Base-by-base conservation (phyloP, 2,329 filamentous ascomycete genomes). In the Cladosporium sp. region DNA sequence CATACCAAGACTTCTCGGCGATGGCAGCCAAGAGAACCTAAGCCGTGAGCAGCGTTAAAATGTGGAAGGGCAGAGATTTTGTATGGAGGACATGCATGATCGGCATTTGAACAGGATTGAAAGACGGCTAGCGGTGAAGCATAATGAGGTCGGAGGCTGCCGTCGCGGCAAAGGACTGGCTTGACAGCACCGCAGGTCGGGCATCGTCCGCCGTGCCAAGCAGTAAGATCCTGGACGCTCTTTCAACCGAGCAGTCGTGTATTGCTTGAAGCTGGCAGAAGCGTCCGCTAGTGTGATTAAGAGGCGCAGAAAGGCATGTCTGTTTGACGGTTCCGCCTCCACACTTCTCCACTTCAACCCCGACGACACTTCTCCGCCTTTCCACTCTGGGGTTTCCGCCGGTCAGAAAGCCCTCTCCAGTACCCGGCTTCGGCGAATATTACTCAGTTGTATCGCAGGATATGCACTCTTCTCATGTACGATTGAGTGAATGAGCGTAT, bases 121-220 rank as follows among this genome's bases (percentile, higher is more conserved):
- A 40, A 14, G 40, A 38, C 39, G 42, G 12, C 22, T 56, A 49
- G 54, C 54, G 54, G 38, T 43, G 51, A 55, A 55, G 51, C 25
- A 36, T 55, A 43, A 43, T 36, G 38, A 43, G 39, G 38, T 43
- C 38, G 38, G 51, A 45, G 51, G 38, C 38, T 22, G 25, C 51
- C 38, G 39, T 12, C 19, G 28, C 34, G 28, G 15, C 37, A 36
- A 2, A 7, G 20, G 37, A 6, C 38, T 17, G 25, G 47, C 47
- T 50, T 50, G 47, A 37, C 47, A 50, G 28, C 30, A 37, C 28
- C 20, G 30, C 28, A 50, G 5, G 30, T 50, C 47, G 47, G 47
- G 3, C 47, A 50, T 36, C 47, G 28, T 50, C 47, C 47, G 47
- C 19, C 25, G 17, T 39, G 43, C 43, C 43, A 47, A 47, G 43